These are phyloP conservation scores for Aquilaria sinensis DNA, from an alignment of 345 rosid genomes.

Conservation along the genomic window DNA sequence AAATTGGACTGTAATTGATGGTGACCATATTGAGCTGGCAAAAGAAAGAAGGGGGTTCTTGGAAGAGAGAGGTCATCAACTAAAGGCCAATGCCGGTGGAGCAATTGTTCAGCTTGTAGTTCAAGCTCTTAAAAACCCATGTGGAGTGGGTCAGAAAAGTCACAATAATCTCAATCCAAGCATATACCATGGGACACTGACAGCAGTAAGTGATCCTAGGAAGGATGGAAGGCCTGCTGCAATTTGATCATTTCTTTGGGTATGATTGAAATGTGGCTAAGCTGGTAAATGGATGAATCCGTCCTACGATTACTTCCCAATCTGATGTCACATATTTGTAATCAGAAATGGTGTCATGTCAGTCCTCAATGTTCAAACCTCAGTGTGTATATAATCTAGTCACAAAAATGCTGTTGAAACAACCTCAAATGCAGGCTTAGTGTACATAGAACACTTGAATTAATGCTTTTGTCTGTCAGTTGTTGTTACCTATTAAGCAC, in stretches of 20 bases:
- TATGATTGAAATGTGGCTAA: too few relatives aligned
- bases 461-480: too few relatives aligned
- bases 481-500: too few relatives aligned
- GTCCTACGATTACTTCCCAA: too few relatives aligned
- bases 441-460: too few relatives aligned
- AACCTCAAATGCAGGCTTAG: too few relatives aligned
- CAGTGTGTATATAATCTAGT: too few relatives aligned
- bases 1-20: constrained; percentile 57
- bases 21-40: constrained; percentile 53
- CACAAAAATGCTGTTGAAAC: too few relatives aligned
- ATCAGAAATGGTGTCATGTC: too few relatives aligned
- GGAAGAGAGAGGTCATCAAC: constrained; percentile 42
- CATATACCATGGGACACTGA: constrained; percentile 39
- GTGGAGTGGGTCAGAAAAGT: constrained; percentile 24
- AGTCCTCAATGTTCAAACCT: too few relatives aligned
- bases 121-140: constrained; percentile 30
- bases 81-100: constrained; percentile 35
- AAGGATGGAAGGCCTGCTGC: constrained; percentile 82
- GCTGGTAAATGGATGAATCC: too few relatives aligned
- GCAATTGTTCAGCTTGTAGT: constrained; percentile 70
- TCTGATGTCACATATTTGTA: too few relatives aligned
- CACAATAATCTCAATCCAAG: constrained; percentile 16
- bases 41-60: constrained; percentile 46
- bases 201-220: constrained; percentile 79
- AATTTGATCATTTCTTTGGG: constrained; percentile 21